These are phyloP conservation scores for Coemansia sp. DNA, from an alignment of 192 early-diverging fungal genomes.

Conservation along the genomic window DNA sequence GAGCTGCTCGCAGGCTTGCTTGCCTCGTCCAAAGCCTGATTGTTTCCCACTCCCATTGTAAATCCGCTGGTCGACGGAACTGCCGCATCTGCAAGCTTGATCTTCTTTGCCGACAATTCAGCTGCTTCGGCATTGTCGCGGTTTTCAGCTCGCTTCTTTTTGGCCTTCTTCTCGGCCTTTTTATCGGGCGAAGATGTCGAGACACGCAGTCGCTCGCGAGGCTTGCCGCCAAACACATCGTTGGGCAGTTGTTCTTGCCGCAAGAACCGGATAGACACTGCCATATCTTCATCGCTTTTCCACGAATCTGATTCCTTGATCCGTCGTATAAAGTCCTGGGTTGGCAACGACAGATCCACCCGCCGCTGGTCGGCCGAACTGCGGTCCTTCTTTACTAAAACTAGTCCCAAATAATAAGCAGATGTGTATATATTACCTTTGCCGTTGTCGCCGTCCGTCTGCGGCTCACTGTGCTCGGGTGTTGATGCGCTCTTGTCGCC, in stretches of 20 bases:
- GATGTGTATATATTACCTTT: slow-evolving; percentile 56
- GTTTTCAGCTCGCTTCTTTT: neutral
- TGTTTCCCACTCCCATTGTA: neutral
- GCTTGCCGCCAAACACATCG: slow-evolving; percentile 39
- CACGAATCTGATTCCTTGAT: slow-evolving; percentile 57
- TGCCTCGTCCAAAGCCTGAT: slow-evolving; percentile 1
- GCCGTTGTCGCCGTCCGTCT: neutral
- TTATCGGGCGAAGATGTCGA: slow-evolving; percentile 4
- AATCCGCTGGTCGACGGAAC: slow-evolving; percentile 50
- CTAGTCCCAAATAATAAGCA: slow-evolving; percentile 87
- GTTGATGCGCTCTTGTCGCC: slow-evolving; percentile 3
- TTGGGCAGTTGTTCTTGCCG: slow-evolving; percentile 41
- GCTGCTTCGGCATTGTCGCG: neutral
- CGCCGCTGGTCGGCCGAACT: slow-evolving; percentile 55
- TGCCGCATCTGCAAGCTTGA: slow-evolving; percentile 14
- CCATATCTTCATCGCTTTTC: slow-evolving; percentile 40
- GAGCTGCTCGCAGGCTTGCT: neutral
- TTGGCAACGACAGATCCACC: slow-evolving; percentile 78
- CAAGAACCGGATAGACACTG: slow-evolving; percentile 39
- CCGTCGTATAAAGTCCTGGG: slow-evolving; percentile 76
- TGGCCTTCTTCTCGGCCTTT: slow-evolving; percentile 4
- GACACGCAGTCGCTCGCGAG: slow-evolving; percentile 24
- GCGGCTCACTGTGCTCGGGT: neutral
- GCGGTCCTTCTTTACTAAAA: slow-evolving; percentile 58
- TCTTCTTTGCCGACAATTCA: slow-evolving; percentile 24